phyloP scores from a whole-genome alignment of 176 grass and related monocot species.

The Tillandsia leiboldiana region DNA sequence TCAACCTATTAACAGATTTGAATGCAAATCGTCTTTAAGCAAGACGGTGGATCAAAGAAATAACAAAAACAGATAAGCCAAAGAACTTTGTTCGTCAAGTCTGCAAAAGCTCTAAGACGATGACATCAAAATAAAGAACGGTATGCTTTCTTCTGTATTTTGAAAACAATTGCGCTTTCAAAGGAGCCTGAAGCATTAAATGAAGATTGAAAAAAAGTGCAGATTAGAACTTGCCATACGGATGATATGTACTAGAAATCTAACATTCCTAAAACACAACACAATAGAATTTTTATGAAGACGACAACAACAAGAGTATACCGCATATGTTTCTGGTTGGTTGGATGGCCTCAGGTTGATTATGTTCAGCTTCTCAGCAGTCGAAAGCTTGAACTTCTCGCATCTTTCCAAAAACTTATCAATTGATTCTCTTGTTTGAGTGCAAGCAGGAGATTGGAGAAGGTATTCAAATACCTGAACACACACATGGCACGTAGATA shows the following conservation, averaged over 20 bases:
- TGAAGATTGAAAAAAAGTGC: no score
- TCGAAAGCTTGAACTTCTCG: constrained; percentile 54
- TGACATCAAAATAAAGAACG: no score
- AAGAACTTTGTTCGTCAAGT: no score
- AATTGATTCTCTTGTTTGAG: constrained; percentile 55
- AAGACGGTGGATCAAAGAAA: no score
- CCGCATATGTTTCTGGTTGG: constrained; percentile 29
- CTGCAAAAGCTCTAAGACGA: no score
- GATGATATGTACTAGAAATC: background rate
- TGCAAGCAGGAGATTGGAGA: constrained; percentile 42
- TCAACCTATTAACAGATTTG: no score
- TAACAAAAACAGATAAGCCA: no score
- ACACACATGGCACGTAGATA: background rate
- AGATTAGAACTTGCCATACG: no score
- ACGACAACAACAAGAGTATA: constrained; percentile 28
- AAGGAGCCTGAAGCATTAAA: no score
- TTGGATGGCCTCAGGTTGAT: constrained; percentile 62
- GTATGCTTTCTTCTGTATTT: no score
- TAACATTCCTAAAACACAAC: background rate
- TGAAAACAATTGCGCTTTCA: no score
- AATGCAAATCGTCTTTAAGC: no score
- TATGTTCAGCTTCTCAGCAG: constrained; percentile 60
- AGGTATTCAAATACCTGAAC: constrained; percentile 71
- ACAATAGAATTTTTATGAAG: background rate
- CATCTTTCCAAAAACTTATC: constrained; percentile 48